Evolutionary conservation across 2,329 filamentous ascomycete genomes (phyloP).

Genomic region (Aureobasidium sp.): DNA sequence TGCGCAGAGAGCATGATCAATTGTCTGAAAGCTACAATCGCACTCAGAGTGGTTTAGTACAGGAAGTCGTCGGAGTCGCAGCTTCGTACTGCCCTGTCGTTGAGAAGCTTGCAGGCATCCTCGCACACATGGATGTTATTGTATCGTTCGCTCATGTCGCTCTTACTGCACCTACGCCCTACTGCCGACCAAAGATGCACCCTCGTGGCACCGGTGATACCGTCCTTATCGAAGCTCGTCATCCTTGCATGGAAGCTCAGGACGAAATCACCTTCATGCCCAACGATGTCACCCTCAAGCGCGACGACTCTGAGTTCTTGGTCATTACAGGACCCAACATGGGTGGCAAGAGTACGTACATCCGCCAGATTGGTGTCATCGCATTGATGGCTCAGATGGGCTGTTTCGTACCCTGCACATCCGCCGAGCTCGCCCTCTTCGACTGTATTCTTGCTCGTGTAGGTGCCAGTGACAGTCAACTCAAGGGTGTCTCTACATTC

Average conservation of each 20-base stretch:
- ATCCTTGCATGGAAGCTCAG: slow-evolving; percentile 98
- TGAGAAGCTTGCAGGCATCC: slow-evolving; percentile 77
- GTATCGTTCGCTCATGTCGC: slow-evolving; percentile 89
- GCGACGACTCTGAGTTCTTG: slow-evolving; percentile 77
- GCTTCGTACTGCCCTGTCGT: slow-evolving; percentile 91
- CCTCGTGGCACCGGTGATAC: slow-evolving; percentile 82
- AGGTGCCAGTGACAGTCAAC: slow-evolving; percentile 89
- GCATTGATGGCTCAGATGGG: slow-evolving; percentile 95
- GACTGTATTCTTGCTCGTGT: slow-evolving; percentile 95
- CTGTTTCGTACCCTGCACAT: slow-evolving; percentile 87
- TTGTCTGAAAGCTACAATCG: slow-evolving; percentile 91
- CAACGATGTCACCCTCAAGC: slow-evolving; percentile 79
- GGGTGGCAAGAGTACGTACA: slow-evolving; percentile 98
- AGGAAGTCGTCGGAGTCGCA: slow-evolving; percentile 86
- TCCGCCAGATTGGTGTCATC: slow-evolving; percentile 93
- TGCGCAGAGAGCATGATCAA: slow-evolving; percentile 88
- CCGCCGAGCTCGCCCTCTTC: slow-evolving; percentile 90
- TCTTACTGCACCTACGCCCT: slow-evolving; percentile 84
- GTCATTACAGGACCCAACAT: slow-evolving; percentile 98
- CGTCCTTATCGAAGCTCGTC: slow-evolving; percentile 82
- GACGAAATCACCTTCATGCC: slow-evolving; percentile 98
- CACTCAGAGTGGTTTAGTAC: slow-evolving; percentile 83
- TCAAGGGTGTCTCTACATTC: slow-evolving; percentile 96
- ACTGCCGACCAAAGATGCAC: slow-evolving; percentile 87
- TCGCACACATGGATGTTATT: slow-evolving; percentile 92